Evolutionary conservation across 192 early-diverging fungal species (phyloP).

Genomic region (Coemansia sp.): DNA sequence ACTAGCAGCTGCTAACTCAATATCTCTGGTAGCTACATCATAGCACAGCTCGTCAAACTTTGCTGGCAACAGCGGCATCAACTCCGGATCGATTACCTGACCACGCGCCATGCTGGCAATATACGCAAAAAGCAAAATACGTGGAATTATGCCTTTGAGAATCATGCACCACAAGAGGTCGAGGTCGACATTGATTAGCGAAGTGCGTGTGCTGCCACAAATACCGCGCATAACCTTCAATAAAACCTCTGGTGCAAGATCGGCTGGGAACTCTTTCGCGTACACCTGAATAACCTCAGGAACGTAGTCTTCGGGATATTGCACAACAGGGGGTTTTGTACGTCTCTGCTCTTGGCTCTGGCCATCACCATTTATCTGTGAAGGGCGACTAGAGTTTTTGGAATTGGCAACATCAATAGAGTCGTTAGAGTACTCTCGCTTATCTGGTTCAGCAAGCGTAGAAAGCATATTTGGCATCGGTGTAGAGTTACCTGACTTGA

Average conservation of each 20-base stretch:
- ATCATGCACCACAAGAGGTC: slow-evolving; percentile 53
- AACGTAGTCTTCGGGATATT: slow-evolving; percentile 32
- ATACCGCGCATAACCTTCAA: slow-evolving; percentile 48
- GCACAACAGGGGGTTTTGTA: neutral
- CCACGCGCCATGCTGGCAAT: slow-evolving; percentile 51
- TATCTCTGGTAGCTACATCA: slow-evolving; percentile 35
- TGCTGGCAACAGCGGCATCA: slow-evolving; percentile 39
- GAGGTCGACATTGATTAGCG: slow-evolving; percentile 46
- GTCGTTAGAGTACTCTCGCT: neutral
- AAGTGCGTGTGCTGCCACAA: slow-evolving; percentile 45
- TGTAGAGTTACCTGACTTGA: slow-evolving; percentile 12
- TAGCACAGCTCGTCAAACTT: slow-evolving; percentile 54
- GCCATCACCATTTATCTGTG: neutral
- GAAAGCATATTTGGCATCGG: slow-evolving; percentile 3
- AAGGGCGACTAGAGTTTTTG: neutral
- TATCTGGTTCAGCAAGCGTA: neutral
- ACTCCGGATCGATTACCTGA: slow-evolving; percentile 31
- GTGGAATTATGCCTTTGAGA: slow-evolving; percentile 48
- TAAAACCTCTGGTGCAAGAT: slow-evolving; percentile 37
- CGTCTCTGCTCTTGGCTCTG: neutral
- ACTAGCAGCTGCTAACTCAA: slow-evolving; percentile 24
- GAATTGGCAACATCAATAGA: neutral
- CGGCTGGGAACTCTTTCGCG: slow-evolving; percentile 40
- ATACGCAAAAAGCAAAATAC: slow-evolving; percentile 40
- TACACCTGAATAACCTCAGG: slow-evolving; percentile 43